Conservation (phyloP, 148 eudicot genomes). For the Fagopyrum esculentum region DNA sequence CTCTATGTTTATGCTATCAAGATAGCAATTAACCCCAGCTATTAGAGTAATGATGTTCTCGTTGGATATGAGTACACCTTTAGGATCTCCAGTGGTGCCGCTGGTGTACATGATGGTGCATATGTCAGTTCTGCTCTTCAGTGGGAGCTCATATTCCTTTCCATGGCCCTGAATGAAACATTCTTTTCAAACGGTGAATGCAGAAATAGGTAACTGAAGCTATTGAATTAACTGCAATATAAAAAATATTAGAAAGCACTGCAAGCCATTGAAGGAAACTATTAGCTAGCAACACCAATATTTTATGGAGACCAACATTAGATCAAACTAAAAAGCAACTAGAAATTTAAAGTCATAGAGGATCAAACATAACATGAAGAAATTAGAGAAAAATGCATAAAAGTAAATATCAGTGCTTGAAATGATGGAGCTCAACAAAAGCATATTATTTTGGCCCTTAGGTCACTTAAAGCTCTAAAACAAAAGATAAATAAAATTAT, state of each 20-base stretch:
- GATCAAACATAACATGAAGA: not conserved
- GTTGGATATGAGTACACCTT: slow-evolving; percentile 89
- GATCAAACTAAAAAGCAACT: not conserved
- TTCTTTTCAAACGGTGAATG: slow-evolving; percentile 9
- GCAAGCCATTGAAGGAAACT: not conserved
- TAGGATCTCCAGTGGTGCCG: slow-evolving; percentile 98
- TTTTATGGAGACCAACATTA: not conserved
- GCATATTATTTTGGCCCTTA: not conserved
- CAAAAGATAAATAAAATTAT: not conserved
- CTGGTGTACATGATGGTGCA: slow-evolving; percentile 99
- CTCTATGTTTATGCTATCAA: slow-evolving; percentile 63
- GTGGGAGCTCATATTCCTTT: slow-evolving; percentile 52
- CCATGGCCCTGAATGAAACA: slow-evolving; percentile 42
- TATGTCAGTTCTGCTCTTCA: slow-evolving; percentile 65
- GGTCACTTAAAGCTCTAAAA: not conserved
- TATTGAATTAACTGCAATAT: not conserved
- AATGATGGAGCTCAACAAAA: not conserved
- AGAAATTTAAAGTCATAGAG: not conserved
- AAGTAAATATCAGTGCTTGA: too few species aligned
- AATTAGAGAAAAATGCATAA: not conserved
- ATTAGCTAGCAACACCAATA: not conserved
- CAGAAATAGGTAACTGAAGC: not conserved
- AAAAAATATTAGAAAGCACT: not conserved
- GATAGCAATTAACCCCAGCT: slow-evolving; percentile 61
- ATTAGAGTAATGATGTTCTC: slow-evolving; percentile 69